These are phyloP conservation scores for Coemansia sp. DNA, from an alignment of 192 early-diverging fungal genomes.

Conservation along the genomic window DNA sequence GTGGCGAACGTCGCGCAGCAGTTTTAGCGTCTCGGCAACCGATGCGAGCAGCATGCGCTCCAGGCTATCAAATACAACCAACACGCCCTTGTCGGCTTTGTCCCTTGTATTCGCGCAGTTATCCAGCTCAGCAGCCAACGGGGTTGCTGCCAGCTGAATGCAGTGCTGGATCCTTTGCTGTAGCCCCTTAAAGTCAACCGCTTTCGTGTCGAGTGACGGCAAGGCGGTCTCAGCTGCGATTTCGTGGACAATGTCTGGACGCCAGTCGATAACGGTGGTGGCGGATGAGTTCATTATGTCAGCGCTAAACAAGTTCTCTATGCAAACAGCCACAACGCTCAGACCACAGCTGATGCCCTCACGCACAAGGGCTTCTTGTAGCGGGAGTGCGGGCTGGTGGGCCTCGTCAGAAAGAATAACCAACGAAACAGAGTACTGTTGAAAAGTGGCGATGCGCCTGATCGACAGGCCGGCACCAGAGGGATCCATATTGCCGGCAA, in stretches of 20 bases:
- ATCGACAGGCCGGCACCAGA: slow-evolving; percentile 19
- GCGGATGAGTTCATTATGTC: slow-evolving; percentile 14
- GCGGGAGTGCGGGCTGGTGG: slow-evolving; percentile 39
- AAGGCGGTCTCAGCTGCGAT: not conserved
- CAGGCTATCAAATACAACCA: slow-evolving; percentile 27
- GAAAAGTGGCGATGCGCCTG: slow-evolving; percentile 32
- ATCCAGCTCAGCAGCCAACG: slow-evolving; percentile 2
- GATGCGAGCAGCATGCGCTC: slow-evolving; percentile 29
- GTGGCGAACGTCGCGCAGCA: slow-evolving; percentile 25
- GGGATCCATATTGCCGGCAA: not conserved
- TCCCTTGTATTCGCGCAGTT: not conserved
- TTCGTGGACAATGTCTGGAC: not conserved
- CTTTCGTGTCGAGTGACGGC: too few species aligned
- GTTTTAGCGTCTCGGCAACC: slow-evolving; percentile 8
- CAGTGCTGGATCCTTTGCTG: not conserved
- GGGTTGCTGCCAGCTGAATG: not conserved
- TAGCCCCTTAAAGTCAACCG: not conserved
- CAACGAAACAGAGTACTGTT: slow-evolving; percentile 30
- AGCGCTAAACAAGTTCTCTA: slow-evolving; percentile 13
- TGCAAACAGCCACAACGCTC: slow-evolving; percentile 18
- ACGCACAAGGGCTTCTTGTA: slow-evolving; percentile 34
- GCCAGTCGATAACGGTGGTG: slow-evolving; percentile 12
- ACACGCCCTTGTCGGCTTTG: not conserved
- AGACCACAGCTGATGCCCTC: slow-evolving; percentile 25
- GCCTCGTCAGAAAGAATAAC: slow-evolving; percentile 37